Conservation (phyloP, 805 yeast genomes). For the Ogataea methanolica region DNA sequence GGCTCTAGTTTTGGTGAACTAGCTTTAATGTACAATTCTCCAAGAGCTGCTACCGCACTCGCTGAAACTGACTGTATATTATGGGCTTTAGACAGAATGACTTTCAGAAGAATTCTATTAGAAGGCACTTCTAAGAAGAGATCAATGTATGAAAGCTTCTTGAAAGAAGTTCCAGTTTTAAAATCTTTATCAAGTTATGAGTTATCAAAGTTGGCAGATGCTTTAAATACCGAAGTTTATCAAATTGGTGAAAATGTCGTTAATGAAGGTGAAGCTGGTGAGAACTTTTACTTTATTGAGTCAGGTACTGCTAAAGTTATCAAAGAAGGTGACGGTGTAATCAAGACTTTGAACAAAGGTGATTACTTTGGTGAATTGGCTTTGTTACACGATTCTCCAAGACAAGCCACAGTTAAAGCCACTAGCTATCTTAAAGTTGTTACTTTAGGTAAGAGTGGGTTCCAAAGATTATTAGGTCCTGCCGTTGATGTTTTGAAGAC, state of each 20-base stretch:
- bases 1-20: slow-evolving; percentile 95
- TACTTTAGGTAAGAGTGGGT: slow-evolving; percentile 87
- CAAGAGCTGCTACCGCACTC: slow-evolving; percentile 91
- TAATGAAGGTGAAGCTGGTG: slow-evolving; percentile 82
- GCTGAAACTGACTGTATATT: slow-evolving; percentile 68
- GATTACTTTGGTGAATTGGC: slow-evolving; percentile 98
- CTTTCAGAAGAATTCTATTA: slow-evolving; percentile 85
- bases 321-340: slow-evolving; percentile 55
- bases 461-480: slow-evolving; percentile 90
- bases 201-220: slow-evolving; percentile 91
- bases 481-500: slow-evolving; percentile 83
- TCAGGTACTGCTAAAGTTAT: slow-evolving; percentile 78
- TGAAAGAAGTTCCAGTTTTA: slow-evolving; percentile 81
- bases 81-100: slow-evolving; percentile 92
- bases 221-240: slow-evolving; percentile 73
- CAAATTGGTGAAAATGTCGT: slow-evolving; percentile 71
- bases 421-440: slow-evolving; percentile 75
- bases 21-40: slow-evolving; percentile 95
- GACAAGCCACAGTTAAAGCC: slow-evolving; percentile 91
- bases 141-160: slow-evolving; percentile 81
- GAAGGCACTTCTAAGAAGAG: slow-evolving; percentile 91
- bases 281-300: slow-evolving; percentile 69
- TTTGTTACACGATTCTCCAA: slow-evolving; percentile 81
- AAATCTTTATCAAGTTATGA: slow-evolving; percentile 70
- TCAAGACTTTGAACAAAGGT: slow-evolving; percentile 64